Conservation (phyloP, 2,329 filamentous ascomycete genomes). For the Diaporthe capsici region DNA sequence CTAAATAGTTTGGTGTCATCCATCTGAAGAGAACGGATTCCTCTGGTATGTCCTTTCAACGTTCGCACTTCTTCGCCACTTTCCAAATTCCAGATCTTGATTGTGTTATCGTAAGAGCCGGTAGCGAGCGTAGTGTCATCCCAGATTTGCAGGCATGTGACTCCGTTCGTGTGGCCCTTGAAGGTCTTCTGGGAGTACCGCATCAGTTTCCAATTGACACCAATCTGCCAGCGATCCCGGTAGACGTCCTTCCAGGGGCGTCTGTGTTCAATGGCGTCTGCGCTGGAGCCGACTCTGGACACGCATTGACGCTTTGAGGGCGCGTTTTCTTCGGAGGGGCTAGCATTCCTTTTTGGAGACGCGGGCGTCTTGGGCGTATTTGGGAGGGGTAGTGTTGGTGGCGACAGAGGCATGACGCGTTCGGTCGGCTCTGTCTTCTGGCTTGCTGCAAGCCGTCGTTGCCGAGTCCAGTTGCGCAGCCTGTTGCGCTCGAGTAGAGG, state of each 20-base stretch:
- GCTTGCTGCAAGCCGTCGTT: conserved; percentile 75
- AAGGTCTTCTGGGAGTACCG: conserved; percentile 88
- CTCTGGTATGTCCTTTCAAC: conserved; percentile 83
- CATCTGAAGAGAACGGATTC: conserved; percentile 92
- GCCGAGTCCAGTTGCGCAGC: conserved; percentile 86
- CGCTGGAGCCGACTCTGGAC: conserved; percentile 43
- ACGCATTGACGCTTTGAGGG: conserved; percentile 52
- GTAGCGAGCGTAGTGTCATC: conserved; percentile 93
- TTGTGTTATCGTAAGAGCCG: conserved; percentile 93
- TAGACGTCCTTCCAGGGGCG: conserved; percentile 98
- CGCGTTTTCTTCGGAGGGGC: conserved; percentile 46
- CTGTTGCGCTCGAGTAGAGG: conserved; percentile 91
- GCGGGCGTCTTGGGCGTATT: conserved; percentile 45
- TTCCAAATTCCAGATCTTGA: conserved; percentile 96
- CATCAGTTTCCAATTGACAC: conserved; percentile 97
- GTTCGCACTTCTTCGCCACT: conserved; percentile 90
- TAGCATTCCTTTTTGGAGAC: conserved; percentile 53
- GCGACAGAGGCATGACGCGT: conserved; percentile 44
- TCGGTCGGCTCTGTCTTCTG: conserved; percentile 46
- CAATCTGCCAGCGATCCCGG: conserved; percentile 85
- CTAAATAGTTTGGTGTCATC: conserved; percentile 93
- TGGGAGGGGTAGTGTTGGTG: conserved; percentile 49
- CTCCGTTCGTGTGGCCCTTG: conserved; percentile 87
- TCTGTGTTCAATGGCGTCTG: conserved; percentile 43
- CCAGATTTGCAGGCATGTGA: conserved; percentile 74